phyloP scores from a whole-genome alignment of 2,329 filamentous ascomycete species.

The Aspergillus sp. region DNA sequence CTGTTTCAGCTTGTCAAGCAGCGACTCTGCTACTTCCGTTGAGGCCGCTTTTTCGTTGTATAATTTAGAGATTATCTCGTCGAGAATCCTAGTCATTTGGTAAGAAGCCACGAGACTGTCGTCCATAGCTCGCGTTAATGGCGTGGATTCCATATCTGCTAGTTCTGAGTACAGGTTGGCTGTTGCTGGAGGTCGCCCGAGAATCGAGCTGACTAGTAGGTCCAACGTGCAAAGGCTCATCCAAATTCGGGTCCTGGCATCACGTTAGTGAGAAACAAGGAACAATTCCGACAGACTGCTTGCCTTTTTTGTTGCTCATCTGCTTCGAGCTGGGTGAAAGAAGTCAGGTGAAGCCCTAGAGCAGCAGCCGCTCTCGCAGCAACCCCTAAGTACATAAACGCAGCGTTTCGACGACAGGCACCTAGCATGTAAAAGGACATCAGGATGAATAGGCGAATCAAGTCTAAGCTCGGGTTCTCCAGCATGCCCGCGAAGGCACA shows the following conservation, averaged over 20 bases:
- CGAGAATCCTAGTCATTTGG: constrained; percentile 45
- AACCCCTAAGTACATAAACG: constrained; percentile 64
- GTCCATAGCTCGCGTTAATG: constrained; percentile 22
- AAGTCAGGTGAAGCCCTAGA: constrained; percentile 55
- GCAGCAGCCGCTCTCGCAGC: constrained; percentile 59
- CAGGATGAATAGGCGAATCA: constrained; percentile 54
- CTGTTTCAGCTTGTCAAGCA: constrained; percentile 44
- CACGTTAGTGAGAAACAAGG: background rate
- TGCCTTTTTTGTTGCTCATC: constrained; percentile 24
- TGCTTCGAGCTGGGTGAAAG: constrained; percentile 13
- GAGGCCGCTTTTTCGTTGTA: constrained; percentile 42
- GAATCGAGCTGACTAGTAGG: constrained; percentile 49
- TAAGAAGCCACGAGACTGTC: constrained; percentile 44
- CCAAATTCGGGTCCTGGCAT: constrained; percentile 42
- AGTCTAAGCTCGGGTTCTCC: constrained; percentile 54
- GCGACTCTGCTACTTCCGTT: constrained; percentile 36
- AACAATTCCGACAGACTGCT: background rate
- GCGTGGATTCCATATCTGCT: constrained; percentile 22
- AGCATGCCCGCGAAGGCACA: constrained; percentile 53
- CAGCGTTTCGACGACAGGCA: constrained; percentile 58
- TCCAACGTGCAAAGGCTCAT: constrained; percentile 51
- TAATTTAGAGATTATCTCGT: constrained; percentile 44
- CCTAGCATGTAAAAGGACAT: constrained; percentile 62
- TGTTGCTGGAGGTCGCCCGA: constrained; percentile 45
- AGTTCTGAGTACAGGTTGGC: constrained; percentile 25